A percentile compares a stretch with the other conserved stretches of the same genome.
These are phyloP conservation scores for Daedaleopsis nitida DNA, from an alignment of 768 basidiomycete genomes.

Conservation along the genomic window DNA sequence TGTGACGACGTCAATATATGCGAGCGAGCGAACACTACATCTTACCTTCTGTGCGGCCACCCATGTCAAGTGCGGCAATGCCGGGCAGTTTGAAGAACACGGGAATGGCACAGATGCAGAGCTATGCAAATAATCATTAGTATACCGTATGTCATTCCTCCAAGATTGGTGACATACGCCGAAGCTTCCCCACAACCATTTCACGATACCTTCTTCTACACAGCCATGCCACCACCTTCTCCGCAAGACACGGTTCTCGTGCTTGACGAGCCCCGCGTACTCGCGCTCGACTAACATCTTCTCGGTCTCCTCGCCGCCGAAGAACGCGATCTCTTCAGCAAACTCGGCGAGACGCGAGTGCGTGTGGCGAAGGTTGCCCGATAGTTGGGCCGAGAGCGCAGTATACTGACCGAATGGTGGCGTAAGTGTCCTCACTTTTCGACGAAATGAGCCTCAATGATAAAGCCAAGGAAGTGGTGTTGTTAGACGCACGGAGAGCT, in stretches of 20 bases:
- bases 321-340: constrained; percentile 86
- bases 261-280: constrained; percentile 81
- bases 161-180: constrained; percentile 55
- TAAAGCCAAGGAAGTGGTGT: constrained; percentile 17
- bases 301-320: constrained; percentile 87
- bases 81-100: constrained; percentile 90
- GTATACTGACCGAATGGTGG: constrained; percentile 93
- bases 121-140: constrained; percentile 38
- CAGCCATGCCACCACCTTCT: constrained; percentile 90
- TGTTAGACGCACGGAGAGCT: constrained; percentile 60
- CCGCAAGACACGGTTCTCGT: constrained; percentile 78
- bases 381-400: constrained; percentile 82
- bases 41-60: constrained; percentile 84
- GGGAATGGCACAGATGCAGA: constrained; percentile 89
- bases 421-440: constrained; percentile 79
- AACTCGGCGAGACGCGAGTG: constrained; percentile 92
- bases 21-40: not conserved
- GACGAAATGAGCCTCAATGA: not conserved
- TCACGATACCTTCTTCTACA: constrained; percentile 93
- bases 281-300: constrained; percentile 89
- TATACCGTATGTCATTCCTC: too few species aligned
- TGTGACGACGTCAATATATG: not conserved
- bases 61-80: constrained; percentile 65
- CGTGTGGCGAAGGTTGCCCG: constrained; percentile 87
- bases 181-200: constrained; percentile 96